Evolutionary conservation across 1,284 basidiomycete genomes (phyloP), one percentile per base, ranked within the genome.

Genomic region (Lentinula novae-zelandiae): DNA sequence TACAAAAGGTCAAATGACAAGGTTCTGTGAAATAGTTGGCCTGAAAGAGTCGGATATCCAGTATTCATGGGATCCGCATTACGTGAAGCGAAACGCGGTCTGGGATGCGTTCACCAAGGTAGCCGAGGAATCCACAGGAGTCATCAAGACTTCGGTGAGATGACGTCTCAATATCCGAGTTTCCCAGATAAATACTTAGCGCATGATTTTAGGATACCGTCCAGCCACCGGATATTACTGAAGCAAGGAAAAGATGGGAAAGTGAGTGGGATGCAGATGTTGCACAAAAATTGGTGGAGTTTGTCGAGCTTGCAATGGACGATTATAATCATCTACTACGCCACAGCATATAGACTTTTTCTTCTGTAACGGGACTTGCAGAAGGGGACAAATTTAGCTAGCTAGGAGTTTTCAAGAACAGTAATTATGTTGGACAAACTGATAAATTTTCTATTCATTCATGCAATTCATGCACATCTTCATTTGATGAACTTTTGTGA

Each of bases 41-140:
- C 17, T 61, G n/a, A 56, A 61, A 13, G 55, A 46, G 27, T 27
- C 54, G 5, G 20, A 39, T 17, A 58, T 61, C 5, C 40, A 48
- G 50, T 61, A 61, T 39, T 44, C 55, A 15, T 61, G 60, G 60
- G 51, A 61, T n/a, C 33, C 61, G 40, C 53, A 62, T 31, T 34
- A 44, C 44, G 36, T 49, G 22, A 40, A 42, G 22, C 57, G 52
- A 38, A 53, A 57, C 9, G 57, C 49, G 12, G 38, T 52, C 20
- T 39, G 39, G 22, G 42, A 52, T 5, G 40, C 36, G 15, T 53
- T 58, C 42, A 54, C 49, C 6, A 53, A 54, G 20, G 51, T 48
- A 10, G 34, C 49, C 12, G 36, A 60, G 17, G 38, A 53, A 33
- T 61, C 60, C 7, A 61, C 46, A 8, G 60, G 60, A 20, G 36